Evolutionary conservation across 2,329 filamentous ascomycete species (phyloP), one percentile per base, ranked within the genome.

Genomic region (Exophiala mesophila): DNA sequence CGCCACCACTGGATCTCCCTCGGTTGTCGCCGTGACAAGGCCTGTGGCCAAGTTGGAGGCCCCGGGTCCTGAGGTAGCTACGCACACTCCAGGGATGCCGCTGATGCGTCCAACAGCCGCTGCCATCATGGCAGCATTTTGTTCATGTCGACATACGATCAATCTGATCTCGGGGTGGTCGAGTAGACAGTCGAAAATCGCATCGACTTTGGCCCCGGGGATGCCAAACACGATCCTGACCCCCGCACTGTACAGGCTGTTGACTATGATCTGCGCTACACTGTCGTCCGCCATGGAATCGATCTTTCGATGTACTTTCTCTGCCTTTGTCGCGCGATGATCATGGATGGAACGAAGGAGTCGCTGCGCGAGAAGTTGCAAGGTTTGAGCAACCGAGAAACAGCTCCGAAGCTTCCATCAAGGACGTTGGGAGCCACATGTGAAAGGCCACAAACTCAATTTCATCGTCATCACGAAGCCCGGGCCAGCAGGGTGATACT

Each of bases 41-140:
- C 68, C 69, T 1, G 70, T 72, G 2, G 64, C 66, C 10, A 72
- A 57, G 51, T 73, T 73, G 31, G 64, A 66, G 2, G 68, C 69
- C 10, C 70, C 70, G 0, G 70, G 70, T 0, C 69, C 70, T 9
- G 66, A 70, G 2, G 70, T 73, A 13, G 66, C 69, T 33, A 72
- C 66, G 53, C 64, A 69, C 1, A 71, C 69, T 8, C 69, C 69
- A 3, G 69, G 68, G 2, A 58, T 57, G 13, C 68, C 69, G 1
- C 68, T 72, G 44, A 73, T 65, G 20, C 68, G 59, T 8, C 70
- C 70, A 16, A 68, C 58, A 0, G 68, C 70, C 2, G 67, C 68
- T 15, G 70, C 69, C 60, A 73, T 73, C 57, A 73, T 70, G 5
- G 69, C 69, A 12, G 69, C 69, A 52, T 73, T 73, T 43, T 73